Evolutionary conservation across 2,329 filamentous ascomycete species (phyloP), one percentile per base, ranked within the genome.

Genomic region (Xylariaceae sp.): DNA sequence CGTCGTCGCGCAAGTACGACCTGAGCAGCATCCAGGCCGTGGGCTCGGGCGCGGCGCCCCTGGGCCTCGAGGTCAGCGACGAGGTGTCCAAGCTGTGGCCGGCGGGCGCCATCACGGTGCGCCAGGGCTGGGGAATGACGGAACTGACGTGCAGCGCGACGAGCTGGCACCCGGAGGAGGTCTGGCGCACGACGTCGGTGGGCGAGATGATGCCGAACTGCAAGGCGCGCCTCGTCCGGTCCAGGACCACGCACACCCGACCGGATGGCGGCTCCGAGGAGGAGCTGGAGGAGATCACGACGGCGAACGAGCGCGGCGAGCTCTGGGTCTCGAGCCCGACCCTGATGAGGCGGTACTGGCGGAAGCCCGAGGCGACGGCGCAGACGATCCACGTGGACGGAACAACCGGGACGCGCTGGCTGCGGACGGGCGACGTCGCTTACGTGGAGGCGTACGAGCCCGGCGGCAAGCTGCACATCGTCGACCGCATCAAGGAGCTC

Each of bases 81-180:
- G 77, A 82, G 48, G 72, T 78, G 8, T 71, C 83, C 56, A 70
- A 65, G 41, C 54, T 80, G 40, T 79, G 78, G 68, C 60, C 60
- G 2, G 38, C 47, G 17, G 53, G 55, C 3, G 51, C 57, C 1
- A 39, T 71, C 6, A 37, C 48, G 2, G 47, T 73, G 9, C 65
- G 67, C 55, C 86, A 90, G 60, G 87, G 85, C 3, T 94, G 85
- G 83, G 88, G 88, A 4, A 90, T 94, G 87, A 92, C 87, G 1
- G 87, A 92, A 58, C 65, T 74, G 3, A 92, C 86, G 0, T 90
- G 86, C 59, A 78, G 82, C 0, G 69, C 75, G 13, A 70, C 85
- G 9, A 71, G 70, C 5, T 88, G 80, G 73, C 70, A 84, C 46
- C 74, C 79, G 1, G 64, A 55, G 1, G 59, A 54, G 4, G 47